Conservation (phyloP, 176 grass and related monocot genomes). For the Zoysia japonica region DNA sequence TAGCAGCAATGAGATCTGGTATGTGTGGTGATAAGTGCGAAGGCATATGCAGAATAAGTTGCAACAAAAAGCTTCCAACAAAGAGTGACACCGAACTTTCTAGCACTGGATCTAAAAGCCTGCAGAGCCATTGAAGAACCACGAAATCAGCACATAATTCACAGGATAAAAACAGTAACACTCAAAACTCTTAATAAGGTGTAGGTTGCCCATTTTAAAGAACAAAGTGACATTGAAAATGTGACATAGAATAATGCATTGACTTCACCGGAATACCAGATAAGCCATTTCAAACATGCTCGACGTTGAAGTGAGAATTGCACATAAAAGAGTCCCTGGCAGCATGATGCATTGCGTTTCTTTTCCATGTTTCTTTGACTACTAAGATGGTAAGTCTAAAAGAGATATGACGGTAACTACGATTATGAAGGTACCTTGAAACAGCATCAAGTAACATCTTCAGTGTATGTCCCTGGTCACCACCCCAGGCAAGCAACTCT, state of each 20-base stretch:
- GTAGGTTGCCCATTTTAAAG: slow-evolving; percentile 20
- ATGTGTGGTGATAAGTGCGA: slow-evolving; percentile 73
- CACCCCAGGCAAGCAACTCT: slow-evolving; percentile 85
- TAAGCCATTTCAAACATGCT: slow-evolving; percentile 7
- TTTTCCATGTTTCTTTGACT: slow-evolving; percentile 5
- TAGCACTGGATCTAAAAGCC: slow-evolving; percentile 81
- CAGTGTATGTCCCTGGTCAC: slow-evolving; percentile 55
- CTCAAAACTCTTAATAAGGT: slow-evolving; percentile 9
- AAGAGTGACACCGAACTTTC: slow-evolving; percentile 95
- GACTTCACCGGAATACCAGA: neutral
- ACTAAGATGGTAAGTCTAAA: neutral
- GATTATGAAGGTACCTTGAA: slow-evolving; percentile 62
- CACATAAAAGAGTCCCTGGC: slow-evolving; percentile 3
- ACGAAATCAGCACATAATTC: slow-evolving; percentile 8
- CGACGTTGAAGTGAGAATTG: neutral
- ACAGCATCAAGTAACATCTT: slow-evolving; percentile 87
- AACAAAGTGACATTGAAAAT: neutral
- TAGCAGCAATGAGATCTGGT: slow-evolving; percentile 75
- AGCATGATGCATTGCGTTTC: neutral
- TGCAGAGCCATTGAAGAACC: slow-evolving; percentile 46
- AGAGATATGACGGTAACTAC: neutral
- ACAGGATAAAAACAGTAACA: neutral
- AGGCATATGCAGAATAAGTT: slow-evolving; percentile 86
- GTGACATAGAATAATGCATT: neutral
- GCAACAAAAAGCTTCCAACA: slow-evolving; percentile 90